Evolutionary conservation across 2,329 filamentous ascomycete genomes (phyloP).

Genomic region (Penicillium sp.): DNA sequence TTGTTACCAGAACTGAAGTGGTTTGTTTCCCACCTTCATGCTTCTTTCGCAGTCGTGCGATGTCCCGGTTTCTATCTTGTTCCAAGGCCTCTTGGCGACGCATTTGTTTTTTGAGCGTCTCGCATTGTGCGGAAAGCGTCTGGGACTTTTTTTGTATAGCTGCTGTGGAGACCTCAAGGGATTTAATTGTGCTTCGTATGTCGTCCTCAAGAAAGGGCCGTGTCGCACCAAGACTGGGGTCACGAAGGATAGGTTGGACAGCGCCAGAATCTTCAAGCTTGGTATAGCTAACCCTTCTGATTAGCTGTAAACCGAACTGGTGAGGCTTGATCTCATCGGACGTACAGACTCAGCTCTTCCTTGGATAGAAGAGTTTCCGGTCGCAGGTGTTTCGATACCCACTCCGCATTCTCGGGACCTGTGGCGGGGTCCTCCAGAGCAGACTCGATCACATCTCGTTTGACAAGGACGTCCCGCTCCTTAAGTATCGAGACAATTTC

Average conservation of each 20-base stretch:
- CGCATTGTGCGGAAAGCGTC: constrained; percentile 33
- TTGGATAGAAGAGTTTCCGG: constrained; percentile 39
- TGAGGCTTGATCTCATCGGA: not conserved
- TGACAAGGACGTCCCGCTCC: constrained; percentile 30
- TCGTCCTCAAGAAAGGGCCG: constrained; percentile 43
- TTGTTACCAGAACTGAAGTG: constrained; percentile 32
- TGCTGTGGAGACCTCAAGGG: constrained; percentile 38
- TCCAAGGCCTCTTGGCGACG: constrained; percentile 22
- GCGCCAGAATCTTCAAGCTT: constrained; percentile 34
- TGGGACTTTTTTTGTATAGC: constrained; percentile 36
- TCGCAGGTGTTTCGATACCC: constrained; percentile 34
- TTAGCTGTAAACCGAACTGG: not conserved
- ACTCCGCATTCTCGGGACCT: constrained; percentile 26
- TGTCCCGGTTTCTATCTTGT: constrained; percentile 26
- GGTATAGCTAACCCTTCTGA: constrained; percentile 26
- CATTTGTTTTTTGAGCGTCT: constrained; percentile 29
- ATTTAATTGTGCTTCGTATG: constrained; percentile 36
- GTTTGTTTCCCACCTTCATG: constrained; percentile 38
- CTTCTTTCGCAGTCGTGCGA: constrained; percentile 34
- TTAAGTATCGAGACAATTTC: constrained; percentile 28
- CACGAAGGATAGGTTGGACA: constrained; percentile 29
- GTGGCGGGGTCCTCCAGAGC: constrained; percentile 25
- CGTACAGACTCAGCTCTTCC: constrained; percentile 41
- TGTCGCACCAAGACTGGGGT: constrained; percentile 29
- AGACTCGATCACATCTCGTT: constrained; percentile 29